phyloP scores from a whole-genome alignment of 345 rosid species.

The Citrus reticulata region DNA sequence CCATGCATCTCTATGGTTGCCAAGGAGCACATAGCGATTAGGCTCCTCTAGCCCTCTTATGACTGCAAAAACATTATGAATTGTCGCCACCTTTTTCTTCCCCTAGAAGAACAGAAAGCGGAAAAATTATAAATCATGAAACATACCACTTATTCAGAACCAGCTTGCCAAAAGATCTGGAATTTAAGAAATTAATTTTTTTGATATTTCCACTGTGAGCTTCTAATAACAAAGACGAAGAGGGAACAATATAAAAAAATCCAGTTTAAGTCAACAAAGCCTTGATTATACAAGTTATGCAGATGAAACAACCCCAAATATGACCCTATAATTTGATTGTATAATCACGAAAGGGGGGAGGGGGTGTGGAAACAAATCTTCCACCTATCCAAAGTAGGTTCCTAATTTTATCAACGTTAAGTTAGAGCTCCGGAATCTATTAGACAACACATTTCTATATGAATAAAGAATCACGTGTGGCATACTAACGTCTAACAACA shows the following conservation, averaged over 20 bases:
- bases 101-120: conserved; percentile 40
- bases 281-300: not conserved
- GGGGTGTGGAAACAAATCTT: not conserved
- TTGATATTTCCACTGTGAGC: no score
- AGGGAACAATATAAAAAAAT: not conserved
- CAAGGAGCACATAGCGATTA: conserved; percentile 79
- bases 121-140: conserved; percentile 14
- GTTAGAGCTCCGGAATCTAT: not conserved
- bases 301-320: not conserved
- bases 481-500: not conserved
- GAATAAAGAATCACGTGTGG: not conserved
- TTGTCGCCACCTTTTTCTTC: conserved; percentile 56
- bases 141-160: not conserved
- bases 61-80: conserved; percentile 64
- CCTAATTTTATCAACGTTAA: not conserved
- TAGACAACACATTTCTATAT: not conserved
- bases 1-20: conserved; percentile 98
- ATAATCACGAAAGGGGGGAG: not conserved
- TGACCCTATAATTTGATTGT: not conserved
- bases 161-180: not conserved
- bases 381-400: not conserved
- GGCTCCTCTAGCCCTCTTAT: conserved; percentile 76
- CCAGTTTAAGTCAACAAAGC: not conserved
- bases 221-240: not conserved
- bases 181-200: not conserved